These are phyloP conservation scores for Dactylorhiza incarnata DNA, from an alignment of 106 monocot genomes.

Conservation along the genomic window DNA sequence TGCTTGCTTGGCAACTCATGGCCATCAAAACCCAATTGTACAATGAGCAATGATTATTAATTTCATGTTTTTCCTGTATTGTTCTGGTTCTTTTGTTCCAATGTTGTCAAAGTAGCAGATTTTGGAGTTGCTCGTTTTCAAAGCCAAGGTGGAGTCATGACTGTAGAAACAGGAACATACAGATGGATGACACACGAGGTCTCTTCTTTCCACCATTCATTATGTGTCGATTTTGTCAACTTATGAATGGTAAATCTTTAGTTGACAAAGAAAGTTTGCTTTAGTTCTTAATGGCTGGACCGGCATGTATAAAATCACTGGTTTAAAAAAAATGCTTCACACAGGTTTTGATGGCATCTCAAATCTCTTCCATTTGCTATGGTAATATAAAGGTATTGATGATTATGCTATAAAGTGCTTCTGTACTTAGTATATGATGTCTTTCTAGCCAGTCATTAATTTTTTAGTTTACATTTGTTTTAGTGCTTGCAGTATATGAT, in stretches of 20 bases:
- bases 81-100: conserved; percentile 3
- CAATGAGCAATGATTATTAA: background rate
- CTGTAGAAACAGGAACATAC: conserved; percentile 97
- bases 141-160: conserved; percentile 70
- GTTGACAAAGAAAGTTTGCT: background rate
- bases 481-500: too few species aligned
- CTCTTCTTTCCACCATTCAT: conserved; percentile 5
- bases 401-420: too few species aligned
- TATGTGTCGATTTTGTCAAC: too few species aligned
- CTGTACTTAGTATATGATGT: too few species aligned
- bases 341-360: too few species aligned
- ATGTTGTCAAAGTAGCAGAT: conserved; percentile 92
- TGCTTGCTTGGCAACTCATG: background rate
- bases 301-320: background rate
- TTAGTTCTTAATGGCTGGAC: background rate
- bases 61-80: background rate
- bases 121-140: conserved; percentile 88
- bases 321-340: background rate
- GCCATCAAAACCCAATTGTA: background rate
- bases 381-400: too few species aligned
- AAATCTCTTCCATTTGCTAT: too few species aligned
- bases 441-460: too few species aligned
- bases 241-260: too few species aligned
- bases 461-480: too few species aligned
- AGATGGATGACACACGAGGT: conserved; percentile 99